Evolutionary conservation across 805 yeast species (phyloP).

Genomic region (Starmerella vitae): DNA sequence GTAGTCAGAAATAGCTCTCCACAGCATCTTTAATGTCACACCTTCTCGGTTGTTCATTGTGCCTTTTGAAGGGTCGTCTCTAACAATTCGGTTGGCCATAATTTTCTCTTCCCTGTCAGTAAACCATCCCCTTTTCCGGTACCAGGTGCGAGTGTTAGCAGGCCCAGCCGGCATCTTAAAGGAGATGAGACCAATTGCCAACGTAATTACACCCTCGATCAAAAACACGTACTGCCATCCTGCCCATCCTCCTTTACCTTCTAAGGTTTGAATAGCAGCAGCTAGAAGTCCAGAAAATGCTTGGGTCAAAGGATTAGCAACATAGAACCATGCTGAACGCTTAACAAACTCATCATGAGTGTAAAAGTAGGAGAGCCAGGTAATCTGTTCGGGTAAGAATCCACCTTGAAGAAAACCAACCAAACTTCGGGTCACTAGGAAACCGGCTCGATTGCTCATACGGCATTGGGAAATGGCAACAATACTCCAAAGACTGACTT

Average conservation of each 20-base stretch:
- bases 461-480: constrained; percentile 42
- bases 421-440: constrained; percentile 37
- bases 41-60: constrained; percentile 52
- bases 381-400: constrained; percentile 48
- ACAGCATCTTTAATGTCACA: constrained; percentile 32
- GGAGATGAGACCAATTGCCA: constrained; percentile 37
- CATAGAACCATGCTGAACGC: constrained; percentile 48
- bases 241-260: constrained; percentile 32
- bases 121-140: constrained; percentile 40
- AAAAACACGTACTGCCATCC: constrained; percentile 61
- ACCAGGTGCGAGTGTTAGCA: constrained; percentile 39
- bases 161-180: constrained; percentile 45
- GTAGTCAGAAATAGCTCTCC: constrained; percentile 34
- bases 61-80: constrained; percentile 54
- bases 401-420: constrained; percentile 54
- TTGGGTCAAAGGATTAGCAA: constrained; percentile 38
- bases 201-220: constrained; percentile 48
- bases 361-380: constrained; percentile 57
- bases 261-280: constrained; percentile 40
- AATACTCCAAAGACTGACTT: constrained; percentile 43
- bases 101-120: constrained; percentile 44
- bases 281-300: constrained; percentile 38
- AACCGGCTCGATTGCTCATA: constrained; percentile 32
- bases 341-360: constrained; percentile 44
- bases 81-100: constrained; percentile 43